Conservation (phyloP, 73 alveolate genomes). For the Effrenium voratum region DNA sequence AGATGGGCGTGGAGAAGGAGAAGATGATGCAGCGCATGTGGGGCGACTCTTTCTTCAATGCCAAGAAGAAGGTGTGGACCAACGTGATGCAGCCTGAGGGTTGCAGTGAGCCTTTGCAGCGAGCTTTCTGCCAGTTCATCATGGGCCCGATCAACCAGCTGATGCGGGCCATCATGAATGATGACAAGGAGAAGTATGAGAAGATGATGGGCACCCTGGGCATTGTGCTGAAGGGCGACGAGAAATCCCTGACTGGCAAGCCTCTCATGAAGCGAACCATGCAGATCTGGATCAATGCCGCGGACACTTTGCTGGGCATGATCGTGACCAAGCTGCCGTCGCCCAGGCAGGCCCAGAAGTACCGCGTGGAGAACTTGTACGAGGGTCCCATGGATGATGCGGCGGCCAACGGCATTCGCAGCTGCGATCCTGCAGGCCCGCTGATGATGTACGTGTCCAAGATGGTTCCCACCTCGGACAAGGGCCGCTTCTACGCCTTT, state of each 20-base stretch:
- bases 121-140: slow-evolving; percentile 98
- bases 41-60: slow-evolving; percentile 99
- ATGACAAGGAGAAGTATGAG: slow-evolving; percentile 95
- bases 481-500: slow-evolving; percentile 98
- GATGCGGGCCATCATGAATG: slow-evolving; percentile 94
- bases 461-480: slow-evolving; percentile 98
- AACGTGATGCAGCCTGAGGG: slow-evolving; percentile 95
- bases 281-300: slow-evolving; percentile 99
- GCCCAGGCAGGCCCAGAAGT: slow-evolving; percentile 98
- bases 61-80: slow-evolving; percentile 99
- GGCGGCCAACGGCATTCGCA: slow-evolving; percentile 96
- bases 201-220: slow-evolving; percentile 95
- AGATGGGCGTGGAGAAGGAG: slow-evolving; percentile 97
- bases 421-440: slow-evolving; percentile 99
- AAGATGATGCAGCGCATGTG: slow-evolving; percentile 98
- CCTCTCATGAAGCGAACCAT: slow-evolving; percentile 96
- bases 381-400: slow-evolving; percentile 99
- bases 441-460: slow-evolving; percentile 98
- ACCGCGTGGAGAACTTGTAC: slow-evolving; percentile 99
- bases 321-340: slow-evolving; percentile 99
- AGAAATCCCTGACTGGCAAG: slow-evolving; percentile 95
- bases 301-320: slow-evolving; percentile 99
- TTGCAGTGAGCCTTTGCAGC: slow-evolving; percentile 92
- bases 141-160: slow-evolving; percentile 96
- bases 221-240: slow-evolving; percentile 95